A percentile compares a stretch with the other conserved stretches of the same genome.
Conservation (phyloP, 1,284 basidiomycete species). For the Takashimella tepidaria region DNA sequence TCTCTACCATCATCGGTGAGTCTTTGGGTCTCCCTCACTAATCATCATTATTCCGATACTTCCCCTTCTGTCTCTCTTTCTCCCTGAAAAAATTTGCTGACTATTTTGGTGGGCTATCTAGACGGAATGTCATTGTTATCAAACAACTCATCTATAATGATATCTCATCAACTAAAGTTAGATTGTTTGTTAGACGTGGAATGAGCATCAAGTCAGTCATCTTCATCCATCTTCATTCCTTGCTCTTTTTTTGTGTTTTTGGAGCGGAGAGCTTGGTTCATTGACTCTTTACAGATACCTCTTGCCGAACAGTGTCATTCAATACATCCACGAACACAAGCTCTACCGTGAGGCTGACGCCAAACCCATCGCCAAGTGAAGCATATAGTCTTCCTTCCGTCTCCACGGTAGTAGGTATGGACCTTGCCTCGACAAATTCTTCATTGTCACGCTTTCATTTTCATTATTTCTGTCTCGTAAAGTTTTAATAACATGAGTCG, state of each 20-base stretch:
- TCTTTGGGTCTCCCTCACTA: not conserved
- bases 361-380: constrained; percentile 6
- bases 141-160: constrained; percentile 98
- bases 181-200: constrained; percentile 81
- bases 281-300: constrained; percentile 58
- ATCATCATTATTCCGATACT: too few species aligned
- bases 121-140: constrained; percentile 85
- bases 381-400: too few species aligned
- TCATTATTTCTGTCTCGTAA: too few species aligned
- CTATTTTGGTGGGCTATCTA: too few species aligned
- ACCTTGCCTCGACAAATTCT: too few species aligned
- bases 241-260: not conserved
- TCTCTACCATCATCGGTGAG: constrained; percentile 51
- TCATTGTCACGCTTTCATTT: too few species aligned
- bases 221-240: not conserved
- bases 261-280: not conserved
- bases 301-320: constrained; percentile 82
- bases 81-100: too few species aligned
- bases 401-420: too few species aligned
- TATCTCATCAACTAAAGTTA: constrained; percentile 90
- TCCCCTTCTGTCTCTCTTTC: too few species aligned
- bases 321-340: constrained; percentile 72
- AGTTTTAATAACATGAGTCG: too few species aligned
- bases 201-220: constrained; percentile 67
- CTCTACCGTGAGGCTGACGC: constrained; percentile 35